Evolutionary conservation across 495 filamentous ascomycete genomes (phyloP).

Genomic region (Penicillium arizonense): DNA sequence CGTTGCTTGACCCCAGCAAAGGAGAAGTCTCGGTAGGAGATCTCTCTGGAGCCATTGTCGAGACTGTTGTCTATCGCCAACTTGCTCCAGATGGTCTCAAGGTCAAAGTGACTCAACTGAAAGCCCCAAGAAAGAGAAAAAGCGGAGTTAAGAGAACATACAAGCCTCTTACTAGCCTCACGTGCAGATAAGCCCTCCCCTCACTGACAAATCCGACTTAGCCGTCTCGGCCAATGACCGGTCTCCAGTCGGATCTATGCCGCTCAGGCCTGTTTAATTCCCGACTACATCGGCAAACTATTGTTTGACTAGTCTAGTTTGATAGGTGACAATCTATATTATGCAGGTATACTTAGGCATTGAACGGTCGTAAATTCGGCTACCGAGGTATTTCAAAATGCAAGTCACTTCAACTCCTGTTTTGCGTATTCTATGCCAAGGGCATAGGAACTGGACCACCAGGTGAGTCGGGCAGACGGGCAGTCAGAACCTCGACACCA

Average conservation of each 20-base stretch:
- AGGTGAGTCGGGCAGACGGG: conserved; percentile 74
- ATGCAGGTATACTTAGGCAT: conserved; percentile 3
- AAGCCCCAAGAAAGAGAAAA: background rate
- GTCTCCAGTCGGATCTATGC: background rate
- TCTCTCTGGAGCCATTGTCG: conserved; percentile 26
- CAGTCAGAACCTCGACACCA: conserved; percentile 91
- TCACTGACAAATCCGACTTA: conserved; percentile 1
- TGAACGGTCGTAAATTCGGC: conserved; percentile 17
- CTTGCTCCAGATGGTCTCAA: conserved; percentile 1
- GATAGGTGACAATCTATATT: background rate
- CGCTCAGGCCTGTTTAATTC: background rate
- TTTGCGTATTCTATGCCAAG: background rate
- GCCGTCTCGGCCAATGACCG: conserved; percentile 2
- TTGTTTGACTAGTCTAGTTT: background rate
- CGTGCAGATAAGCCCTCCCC: conserved; percentile 21
- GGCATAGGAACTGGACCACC: conserved; percentile 80
- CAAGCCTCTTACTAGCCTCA: conserved; percentile 1
- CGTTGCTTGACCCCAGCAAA: conserved; percentile 34
- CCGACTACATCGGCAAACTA: background rate
- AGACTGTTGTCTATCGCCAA: background rate
- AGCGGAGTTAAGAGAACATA: background rate
- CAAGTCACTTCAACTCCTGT: conserved; percentile 14
- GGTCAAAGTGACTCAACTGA: conserved; percentile 4
- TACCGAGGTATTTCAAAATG: conserved; percentile 19
- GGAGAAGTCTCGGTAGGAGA: conserved; percentile 40